Conservation (phyloP, 345 rosid genomes). For the Populus deltoides region DNA sequence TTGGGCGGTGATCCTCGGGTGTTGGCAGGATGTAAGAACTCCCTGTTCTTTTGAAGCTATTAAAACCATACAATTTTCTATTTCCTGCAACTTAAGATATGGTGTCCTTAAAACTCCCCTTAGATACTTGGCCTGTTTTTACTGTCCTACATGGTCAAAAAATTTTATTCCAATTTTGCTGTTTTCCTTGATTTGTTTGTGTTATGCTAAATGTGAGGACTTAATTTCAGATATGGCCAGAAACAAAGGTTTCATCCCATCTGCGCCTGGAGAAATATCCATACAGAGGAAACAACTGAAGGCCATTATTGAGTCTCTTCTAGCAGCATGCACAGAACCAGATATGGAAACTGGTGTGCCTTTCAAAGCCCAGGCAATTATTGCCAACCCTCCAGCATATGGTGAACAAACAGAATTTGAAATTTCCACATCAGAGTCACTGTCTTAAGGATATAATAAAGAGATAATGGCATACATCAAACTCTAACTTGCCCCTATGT, state of each 20-base stretch:
- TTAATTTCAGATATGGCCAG: constrained; percentile 80
- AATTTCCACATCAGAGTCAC: not conserved
- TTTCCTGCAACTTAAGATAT: not conserved
- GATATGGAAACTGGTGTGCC: constrained; percentile 66
- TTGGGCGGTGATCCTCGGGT: constrained; percentile 95
- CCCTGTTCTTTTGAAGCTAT: constrained; percentile 14
- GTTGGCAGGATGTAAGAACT: constrained; percentile 87
- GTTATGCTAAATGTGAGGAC: not conserved
- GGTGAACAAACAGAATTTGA: constrained; percentile 42
- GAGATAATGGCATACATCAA: not conserved
- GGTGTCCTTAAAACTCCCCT: not conserved
- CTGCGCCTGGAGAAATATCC: constrained; percentile 91
- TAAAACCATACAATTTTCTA: not conserved
- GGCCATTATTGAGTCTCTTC: constrained; percentile 93
- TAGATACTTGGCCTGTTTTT: not conserved
- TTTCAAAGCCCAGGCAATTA: constrained; percentile 94
- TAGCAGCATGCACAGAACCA: constrained; percentile 89
- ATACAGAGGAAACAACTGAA: constrained; percentile 85
- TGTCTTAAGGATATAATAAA: not conserved
- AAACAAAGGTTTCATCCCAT: constrained; percentile 94
- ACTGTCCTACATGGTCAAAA: not conserved
- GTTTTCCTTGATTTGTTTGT: not conserved
- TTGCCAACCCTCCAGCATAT: constrained; percentile 97
- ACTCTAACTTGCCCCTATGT: constrained; percentile 17
- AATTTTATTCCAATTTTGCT: not conserved